A percentile compares a stretch with the other conserved stretches of the same genome.
phyloP scores from a whole-genome alignment of 352 stramenopile genomes.

The Sclerospora graminicola region DNA sequence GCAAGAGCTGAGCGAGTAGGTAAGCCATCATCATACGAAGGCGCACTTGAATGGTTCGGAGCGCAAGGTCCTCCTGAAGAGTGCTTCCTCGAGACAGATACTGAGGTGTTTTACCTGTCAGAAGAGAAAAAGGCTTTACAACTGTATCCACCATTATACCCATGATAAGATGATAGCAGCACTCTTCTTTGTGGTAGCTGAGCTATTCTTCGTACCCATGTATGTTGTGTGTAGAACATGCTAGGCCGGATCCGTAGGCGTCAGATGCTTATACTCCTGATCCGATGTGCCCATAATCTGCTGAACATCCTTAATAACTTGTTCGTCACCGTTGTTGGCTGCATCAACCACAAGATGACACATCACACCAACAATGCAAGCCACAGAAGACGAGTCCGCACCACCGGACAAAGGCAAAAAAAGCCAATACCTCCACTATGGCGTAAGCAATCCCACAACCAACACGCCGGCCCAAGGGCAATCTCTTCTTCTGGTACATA shows the following conservation, averaged over 20 bases:
- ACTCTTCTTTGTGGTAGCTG: conserved; percentile 82
- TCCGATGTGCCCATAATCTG: conserved; percentile 58
- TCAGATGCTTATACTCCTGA: conserved; percentile 45
- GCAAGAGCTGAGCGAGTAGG: conserved; percentile 95
- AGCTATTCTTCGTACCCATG: conserved; percentile 97
- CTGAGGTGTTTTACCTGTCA: conserved; percentile 85
- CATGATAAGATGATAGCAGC: conserved; percentile 89
- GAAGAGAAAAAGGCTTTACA: conserved; percentile 58
- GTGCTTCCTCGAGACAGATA: conserved; percentile 87
- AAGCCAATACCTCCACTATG: conserved; percentile 81
- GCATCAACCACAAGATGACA: conserved; percentile 90
- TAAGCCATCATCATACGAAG: conserved; percentile 98
- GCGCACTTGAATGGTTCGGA: conserved; percentile 98
- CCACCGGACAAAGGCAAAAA: conserved; percentile 96
- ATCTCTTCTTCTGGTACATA: conserved; percentile 99
- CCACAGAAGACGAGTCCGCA: conserved; percentile 93
- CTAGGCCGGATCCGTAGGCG: conserved; percentile 85
- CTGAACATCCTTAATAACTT: conserved; percentile 82
- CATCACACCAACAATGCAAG: conserved; percentile 97
- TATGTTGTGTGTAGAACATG: conserved; percentile 95
- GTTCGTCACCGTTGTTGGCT: conserved; percentile 62
- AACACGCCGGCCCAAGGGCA: conserved; percentile 94
- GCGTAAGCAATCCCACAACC: conserved; percentile 98
- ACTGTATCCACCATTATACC: conserved; percentile 92
- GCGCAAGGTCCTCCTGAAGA: conserved; percentile 90